A percentile compares a stretch with the other conserved stretches of the same genome.
Evolutionary conservation across 768 basidiomycete species (phyloP).

Genomic region (Baorangia bicolor): DNA sequence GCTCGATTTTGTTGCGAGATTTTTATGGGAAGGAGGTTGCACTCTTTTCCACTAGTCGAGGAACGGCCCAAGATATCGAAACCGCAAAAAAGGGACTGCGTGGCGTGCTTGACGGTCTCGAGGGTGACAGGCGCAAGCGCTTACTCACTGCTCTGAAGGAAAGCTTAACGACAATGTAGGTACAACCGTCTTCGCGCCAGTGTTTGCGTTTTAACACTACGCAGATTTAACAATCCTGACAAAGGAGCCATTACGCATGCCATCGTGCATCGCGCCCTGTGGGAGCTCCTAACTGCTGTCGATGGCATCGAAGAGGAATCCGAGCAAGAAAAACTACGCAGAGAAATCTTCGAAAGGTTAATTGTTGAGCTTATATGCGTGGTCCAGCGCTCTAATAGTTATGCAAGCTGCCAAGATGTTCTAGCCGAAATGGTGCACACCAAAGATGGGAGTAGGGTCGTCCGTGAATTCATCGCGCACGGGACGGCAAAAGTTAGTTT

Average conservation of each 20-base stretch:
- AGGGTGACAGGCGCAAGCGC: slow-evolving; percentile 63
- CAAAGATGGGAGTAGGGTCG: slow-evolving; percentile 83
- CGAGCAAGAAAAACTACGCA: slow-evolving; percentile 70
- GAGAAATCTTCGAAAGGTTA: slow-evolving; percentile 83
- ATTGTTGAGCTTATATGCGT: not conserved
- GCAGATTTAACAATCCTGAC: slow-evolving; percentile 87
- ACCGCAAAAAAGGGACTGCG: slow-evolving; percentile 63
- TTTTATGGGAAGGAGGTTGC: slow-evolving; percentile 89
- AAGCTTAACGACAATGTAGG: slow-evolving; percentile 73
- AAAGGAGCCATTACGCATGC: slow-evolving; percentile 87
- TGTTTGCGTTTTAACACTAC: not conserved
- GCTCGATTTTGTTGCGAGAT: slow-evolving; percentile 75
- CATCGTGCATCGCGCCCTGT: slow-evolving; percentile 82
- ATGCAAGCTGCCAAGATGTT: slow-evolving; percentile 70
- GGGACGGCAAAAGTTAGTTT: slow-evolving; percentile 74
- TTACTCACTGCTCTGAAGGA: slow-evolving; percentile 70
- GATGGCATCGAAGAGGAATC: slow-evolving; percentile 55
- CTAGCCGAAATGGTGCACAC: slow-evolving; percentile 94
- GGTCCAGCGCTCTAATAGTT: not conserved
- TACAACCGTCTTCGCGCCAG: not conserved
- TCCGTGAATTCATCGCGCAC: slow-evolving; percentile 79
- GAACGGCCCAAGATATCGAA: slow-evolving; percentile 63
- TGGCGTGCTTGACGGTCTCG: slow-evolving; percentile 63
- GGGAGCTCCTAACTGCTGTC: slow-evolving; percentile 77
- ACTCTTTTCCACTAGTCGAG: slow-evolving; percentile 58